phyloP scores from a whole-genome alignment of 495 filamentous ascomycete genomes.

The Tuber brumale region DNA sequence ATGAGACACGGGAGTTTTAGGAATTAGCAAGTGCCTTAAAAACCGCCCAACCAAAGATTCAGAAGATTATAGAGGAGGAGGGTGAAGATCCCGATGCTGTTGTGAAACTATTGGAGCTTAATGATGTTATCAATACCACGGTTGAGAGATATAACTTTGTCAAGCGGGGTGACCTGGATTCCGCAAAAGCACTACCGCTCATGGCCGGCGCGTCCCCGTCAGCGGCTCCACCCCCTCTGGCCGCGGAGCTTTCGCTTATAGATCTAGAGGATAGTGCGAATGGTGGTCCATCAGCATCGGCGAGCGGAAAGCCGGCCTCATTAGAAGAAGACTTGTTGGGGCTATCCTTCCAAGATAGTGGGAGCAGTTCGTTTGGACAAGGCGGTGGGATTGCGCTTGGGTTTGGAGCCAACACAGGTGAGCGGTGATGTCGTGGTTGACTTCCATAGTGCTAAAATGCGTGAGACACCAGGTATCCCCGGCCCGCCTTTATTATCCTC shows the following conservation, averaged over 20 bases:
- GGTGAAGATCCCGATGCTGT: constrained; percentile 95
- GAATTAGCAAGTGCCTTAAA: constrained; percentile 87
- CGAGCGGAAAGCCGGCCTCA: constrained; percentile 44
- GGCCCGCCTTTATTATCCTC: constrained; percentile 61
- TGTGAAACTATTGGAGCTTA: constrained; percentile 89
- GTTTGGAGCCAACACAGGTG: constrained; percentile 62
- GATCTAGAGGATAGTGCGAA: constrained; percentile 73
- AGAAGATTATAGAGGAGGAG: constrained; percentile 98
- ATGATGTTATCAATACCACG: constrained; percentile 96
- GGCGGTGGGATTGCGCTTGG: constrained; percentile 82
- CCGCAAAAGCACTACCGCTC: constrained; percentile 50
- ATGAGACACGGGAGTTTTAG: constrained; percentile 41
- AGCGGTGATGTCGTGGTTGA: constrained; percentile 26
- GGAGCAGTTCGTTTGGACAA: constrained; percentile 52
- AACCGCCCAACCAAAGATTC: constrained; percentile 95
- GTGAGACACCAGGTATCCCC: constrained; percentile 49
- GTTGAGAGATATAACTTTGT: constrained; percentile 89
- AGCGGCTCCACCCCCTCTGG: constrained; percentile 41
- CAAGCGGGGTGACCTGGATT: constrained; percentile 88
- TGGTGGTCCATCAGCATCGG: constrained; percentile 44
- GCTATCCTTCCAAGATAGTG: constrained; percentile 56
- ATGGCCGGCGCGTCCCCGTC: constrained; percentile 31
- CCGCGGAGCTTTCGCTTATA: constrained; percentile 85
- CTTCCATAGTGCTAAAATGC: constrained; percentile 25
- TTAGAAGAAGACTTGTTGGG: constrained; percentile 64